A percentile compares a stretch with the other conserved stretches of the same genome.
phyloP scores from a whole-genome alignment of 1,139 yeast genomes.

The Hemisphaericaspora subhashii region DNA sequence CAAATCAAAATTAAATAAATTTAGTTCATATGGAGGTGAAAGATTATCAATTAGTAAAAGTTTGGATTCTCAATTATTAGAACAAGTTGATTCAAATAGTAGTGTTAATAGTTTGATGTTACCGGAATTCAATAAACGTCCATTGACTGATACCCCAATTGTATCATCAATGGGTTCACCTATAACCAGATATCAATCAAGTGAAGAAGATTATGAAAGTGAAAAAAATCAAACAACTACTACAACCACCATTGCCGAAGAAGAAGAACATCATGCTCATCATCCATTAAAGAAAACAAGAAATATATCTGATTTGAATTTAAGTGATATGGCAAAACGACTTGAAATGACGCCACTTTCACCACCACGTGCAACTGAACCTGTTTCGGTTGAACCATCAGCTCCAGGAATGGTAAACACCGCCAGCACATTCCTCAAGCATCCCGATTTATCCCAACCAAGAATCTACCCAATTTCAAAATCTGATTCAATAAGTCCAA shows the following conservation, averaged over 20 bases:
- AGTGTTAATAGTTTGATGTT: slow-evolving; percentile 21
- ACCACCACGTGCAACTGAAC: slow-evolving; percentile 14
- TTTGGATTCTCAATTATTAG: slow-evolving; percentile 28
- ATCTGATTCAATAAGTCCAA: slow-evolving; percentile 17
- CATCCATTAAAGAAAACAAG: slow-evolving; percentile 24
- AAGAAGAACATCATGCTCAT: slow-evolving; percentile 9
- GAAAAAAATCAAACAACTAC: slow-evolving; percentile 1
- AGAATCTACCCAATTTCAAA: neutral
- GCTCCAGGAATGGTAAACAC: slow-evolving; percentile 9
- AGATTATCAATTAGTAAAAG: slow-evolving; percentile 26
- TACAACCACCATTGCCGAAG: slow-evolving; percentile 6
- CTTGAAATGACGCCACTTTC: slow-evolving; percentile 7
- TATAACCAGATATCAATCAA: slow-evolving; percentile 30
- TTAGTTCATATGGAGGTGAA: slow-evolving; percentile 17
- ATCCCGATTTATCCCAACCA: neutral
- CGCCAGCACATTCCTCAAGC: slow-evolving; percentile 1
- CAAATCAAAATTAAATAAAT: neutral
- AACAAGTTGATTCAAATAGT: slow-evolving; percentile 19
- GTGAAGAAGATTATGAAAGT: slow-evolving; percentile 22
- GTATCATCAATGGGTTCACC: slow-evolving; percentile 60
- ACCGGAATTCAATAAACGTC: slow-evolving; percentile 68
- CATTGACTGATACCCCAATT: slow-evolving; percentile 71
- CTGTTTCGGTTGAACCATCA: slow-evolving; percentile 12
- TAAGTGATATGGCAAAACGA: slow-evolving; percentile 29
- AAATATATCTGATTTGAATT: slow-evolving; percentile 45